Percentiles rank a stretch among this genome's conserved stretches.
Conservation (phyloP, 2,329 filamentous ascomycete genomes). For the Colletotrichum orbiculare region DNA sequence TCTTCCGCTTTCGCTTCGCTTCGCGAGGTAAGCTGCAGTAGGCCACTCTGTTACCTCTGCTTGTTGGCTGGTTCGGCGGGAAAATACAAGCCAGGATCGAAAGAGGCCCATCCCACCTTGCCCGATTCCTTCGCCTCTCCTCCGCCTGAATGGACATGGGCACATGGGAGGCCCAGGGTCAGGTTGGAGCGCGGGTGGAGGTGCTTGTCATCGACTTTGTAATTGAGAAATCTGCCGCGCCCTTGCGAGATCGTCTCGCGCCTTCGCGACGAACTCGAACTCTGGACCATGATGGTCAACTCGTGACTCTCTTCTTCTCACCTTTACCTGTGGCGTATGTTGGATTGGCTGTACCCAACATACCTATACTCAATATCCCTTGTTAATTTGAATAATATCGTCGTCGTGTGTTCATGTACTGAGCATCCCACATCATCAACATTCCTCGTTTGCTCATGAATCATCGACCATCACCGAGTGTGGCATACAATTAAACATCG, state of each 20-base stretch:
- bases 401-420: too few species aligned
- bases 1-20: not conserved
- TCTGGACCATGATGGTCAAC: not conserved
- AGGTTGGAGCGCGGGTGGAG: slow-evolving; percentile 29
- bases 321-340: not conserved
- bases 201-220: slow-evolving; percentile 32
- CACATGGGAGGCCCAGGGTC: slow-evolving; percentile 25
- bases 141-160: too few species aligned
- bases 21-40: not conserved
- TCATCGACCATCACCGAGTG: too few species aligned
- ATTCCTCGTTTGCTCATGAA: too few species aligned
- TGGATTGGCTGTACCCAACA: too few species aligned
- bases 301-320: not conserved
- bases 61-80: too few species aligned
- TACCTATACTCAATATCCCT: too few species aligned
- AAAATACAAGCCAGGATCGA: too few species aligned
- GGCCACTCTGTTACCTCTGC: not conserved
- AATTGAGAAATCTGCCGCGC: slow-evolving; percentile 15
- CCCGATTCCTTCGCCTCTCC: slow-evolving; percentile 5
- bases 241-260: too few species aligned
- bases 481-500: too few species aligned
- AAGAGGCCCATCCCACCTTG: slow-evolving; percentile 8
- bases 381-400: too few species aligned
- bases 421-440: too few species aligned
- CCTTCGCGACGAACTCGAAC: not conserved